These are phyloP conservation scores for Picea mariana DNA, from an alignment of 83 land plant genomes.

Conservation along the genomic window DNA sequence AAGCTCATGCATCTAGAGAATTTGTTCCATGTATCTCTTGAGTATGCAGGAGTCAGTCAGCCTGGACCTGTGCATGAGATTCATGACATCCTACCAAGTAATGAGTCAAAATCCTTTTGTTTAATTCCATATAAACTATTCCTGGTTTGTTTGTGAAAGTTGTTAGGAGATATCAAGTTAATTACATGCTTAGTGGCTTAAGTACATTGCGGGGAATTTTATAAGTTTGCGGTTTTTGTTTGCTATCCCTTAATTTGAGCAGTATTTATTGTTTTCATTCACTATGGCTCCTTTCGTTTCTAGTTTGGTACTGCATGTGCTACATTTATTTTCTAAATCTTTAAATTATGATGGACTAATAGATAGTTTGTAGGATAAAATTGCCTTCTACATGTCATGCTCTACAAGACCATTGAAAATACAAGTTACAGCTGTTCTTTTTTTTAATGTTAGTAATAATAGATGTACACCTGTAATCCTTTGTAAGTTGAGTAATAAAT, in stretches of 20 bases:
- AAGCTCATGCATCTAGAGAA: constrained; percentile 62
- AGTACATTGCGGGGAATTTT: not conserved
- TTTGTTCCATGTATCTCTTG: constrained; percentile 41
- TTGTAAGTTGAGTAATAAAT: not conserved
- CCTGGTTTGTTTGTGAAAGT: not conserved
- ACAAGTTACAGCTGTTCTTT: not conserved
- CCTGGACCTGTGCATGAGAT: constrained; percentile 36
- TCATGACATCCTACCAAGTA: constrained; percentile 48
- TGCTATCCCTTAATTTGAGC: not conserved
- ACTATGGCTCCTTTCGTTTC: not conserved
- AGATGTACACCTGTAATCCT: not conserved
- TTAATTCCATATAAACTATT: not conserved
- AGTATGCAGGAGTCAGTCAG: constrained; percentile 57
- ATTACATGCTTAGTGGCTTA: not conserved
- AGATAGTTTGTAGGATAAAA: not conserved
- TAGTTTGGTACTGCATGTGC: not conserved
- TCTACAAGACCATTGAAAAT: not conserved
- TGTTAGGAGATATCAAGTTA: too few relatives aligned
- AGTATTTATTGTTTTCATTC: not conserved
- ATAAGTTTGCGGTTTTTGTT: not conserved
- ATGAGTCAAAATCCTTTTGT: not conserved
- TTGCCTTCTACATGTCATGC: not conserved
- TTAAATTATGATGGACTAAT: not conserved
- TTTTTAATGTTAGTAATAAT: not conserved
- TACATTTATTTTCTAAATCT: not conserved